phyloP scores from a whole-genome alignment of 306 rosid genomes.

The Dalbergia cultrata region DNA sequence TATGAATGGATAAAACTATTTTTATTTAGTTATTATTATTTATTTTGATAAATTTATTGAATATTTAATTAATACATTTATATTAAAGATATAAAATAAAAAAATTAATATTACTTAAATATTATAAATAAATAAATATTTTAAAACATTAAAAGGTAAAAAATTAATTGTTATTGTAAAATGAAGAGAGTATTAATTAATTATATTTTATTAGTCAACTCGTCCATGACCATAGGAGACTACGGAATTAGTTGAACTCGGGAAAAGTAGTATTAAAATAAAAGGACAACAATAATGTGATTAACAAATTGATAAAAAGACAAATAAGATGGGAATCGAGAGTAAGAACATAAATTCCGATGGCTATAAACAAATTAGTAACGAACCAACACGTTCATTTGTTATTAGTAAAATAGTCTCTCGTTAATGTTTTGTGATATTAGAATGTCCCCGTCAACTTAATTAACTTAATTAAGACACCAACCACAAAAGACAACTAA shows the following conservation, averaged over 20 bases:
- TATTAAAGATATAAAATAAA: too few species aligned
- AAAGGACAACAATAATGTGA: background rate
- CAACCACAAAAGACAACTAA: slow-evolving; percentile 3
- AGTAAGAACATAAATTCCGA: slow-evolving; percentile 29
- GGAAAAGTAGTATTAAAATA: background rate
- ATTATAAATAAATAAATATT: too few species aligned
- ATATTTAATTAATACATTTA: too few species aligned
- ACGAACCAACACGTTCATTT: slow-evolving; percentile 32
- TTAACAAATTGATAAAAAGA: slow-evolving; percentile 3
- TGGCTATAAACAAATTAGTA: slow-evolving; percentile 19
- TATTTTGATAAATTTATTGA: too few species aligned
- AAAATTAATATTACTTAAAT: too few species aligned
- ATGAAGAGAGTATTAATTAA: too few species aligned
- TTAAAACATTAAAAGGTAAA: too few species aligned
- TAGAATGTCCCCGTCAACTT: slow-evolving; percentile 1
- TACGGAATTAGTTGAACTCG: background rate
- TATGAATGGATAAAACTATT: too few species aligned
- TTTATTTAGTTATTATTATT: too few species aligned
- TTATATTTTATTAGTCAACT: slow-evolving; percentile 12
- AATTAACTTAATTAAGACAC: background rate
- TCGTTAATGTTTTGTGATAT: background rate
- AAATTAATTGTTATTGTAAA: too few species aligned
- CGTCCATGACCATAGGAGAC: slow-evolving; percentile 13
- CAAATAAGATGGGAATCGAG: slow-evolving; percentile 28
- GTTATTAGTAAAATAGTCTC: background rate